Base-by-base conservation (phyloP, 1,139 yeast genomes). In the Nakaseomyces glabratus region DNA sequence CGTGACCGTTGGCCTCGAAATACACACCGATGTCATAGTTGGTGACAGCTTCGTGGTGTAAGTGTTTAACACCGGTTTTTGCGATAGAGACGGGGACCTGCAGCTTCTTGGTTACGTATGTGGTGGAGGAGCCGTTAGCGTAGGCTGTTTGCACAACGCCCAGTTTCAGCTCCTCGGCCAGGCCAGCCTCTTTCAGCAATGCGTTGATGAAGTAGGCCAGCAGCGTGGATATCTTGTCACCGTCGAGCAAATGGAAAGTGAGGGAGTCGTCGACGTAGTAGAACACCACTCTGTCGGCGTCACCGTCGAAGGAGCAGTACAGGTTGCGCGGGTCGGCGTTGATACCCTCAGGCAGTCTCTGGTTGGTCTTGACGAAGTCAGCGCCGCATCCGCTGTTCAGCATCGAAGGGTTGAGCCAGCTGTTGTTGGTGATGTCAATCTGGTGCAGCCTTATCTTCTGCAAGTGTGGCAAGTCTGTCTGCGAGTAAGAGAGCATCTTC, bases 1-100 rank as follows among this genome's bases (percentile, higher is more conserved):
- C 99, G 52, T 90, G 99, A n/a, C 99, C 99, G 55, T 90, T 90
- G 35, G 99, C 98, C 64, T 90, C 99, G 51, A 90, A 90, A 60
- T 93, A 90, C 15, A 90, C 77, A 16, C 98, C 98, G 44, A 90
- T 70, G 52, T 86, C 97, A 53, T 73, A 90, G 36, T 75, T 69
- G 42, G 73, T 76, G 1, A 95, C 94, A 16, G 80, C 82, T 49
- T 76, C 85, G 49, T 82, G 94, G 55, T 93, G 98, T 46, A 93
- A 67, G 60, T 90, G 95, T 61, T 90, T 90, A 28, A 90, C 98
- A 28, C 99, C 98, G 2, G 98, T 90, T 29, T 95, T 81, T 0
- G 97, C 84, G 58, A 93, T 84, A 3, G 76, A 74, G 7, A 85
- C 95, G 0, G 95, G 95, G 12, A 85, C 62, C 40, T 73, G 67